A percentile compares a stretch with the other conserved stretches of the same genome.
These are phyloP conservation scores for Naegleria gruberi DNA, from an alignment of 208 protist species.

Conservation along the genomic window DNA sequence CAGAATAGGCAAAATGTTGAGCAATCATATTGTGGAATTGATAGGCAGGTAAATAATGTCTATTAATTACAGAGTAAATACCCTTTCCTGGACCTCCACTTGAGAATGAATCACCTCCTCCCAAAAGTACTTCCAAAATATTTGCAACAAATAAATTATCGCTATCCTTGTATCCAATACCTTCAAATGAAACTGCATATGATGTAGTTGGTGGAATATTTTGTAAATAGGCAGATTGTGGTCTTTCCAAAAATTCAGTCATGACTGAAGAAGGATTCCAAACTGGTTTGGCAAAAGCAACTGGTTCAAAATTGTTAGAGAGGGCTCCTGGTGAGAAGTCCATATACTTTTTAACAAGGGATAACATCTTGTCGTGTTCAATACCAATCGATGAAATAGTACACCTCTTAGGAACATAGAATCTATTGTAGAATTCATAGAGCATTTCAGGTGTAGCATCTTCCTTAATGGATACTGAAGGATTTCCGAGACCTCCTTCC, in stretches of 20 bases:
- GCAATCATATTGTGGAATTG: not conserved
- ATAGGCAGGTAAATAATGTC: not conserved
- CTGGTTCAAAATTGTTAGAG: not conserved
- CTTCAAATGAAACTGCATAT: not conserved
- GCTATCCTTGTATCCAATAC: not conserved
- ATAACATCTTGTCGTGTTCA: not conserved
- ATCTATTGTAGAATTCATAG: not conserved
- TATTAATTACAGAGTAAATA: conserved; percentile 8
- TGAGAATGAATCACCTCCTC: conserved; percentile 21
- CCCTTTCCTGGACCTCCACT: conserved; percentile 25
- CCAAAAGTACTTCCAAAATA: conserved; percentile 6
- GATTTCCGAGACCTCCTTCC: not conserved
- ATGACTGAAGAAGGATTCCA: not conserved
- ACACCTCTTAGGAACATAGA: not conserved
- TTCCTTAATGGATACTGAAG: not conserved
- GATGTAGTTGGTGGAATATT: not conserved
- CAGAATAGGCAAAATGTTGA: not conserved
- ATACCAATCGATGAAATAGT: not conserved
- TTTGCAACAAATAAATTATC: not conserved
- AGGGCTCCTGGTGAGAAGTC: not conserved
- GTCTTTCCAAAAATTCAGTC: not conserved
- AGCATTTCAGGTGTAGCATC: not conserved
- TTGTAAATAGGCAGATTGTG: not conserved
- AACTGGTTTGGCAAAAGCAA: not conserved
- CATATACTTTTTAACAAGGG: not conserved